Evolutionary conservation across 352 stramenopile genomes (phyloP), one percentile per base, ranked within the genome.

Genomic region (Peronosclerospora sorghi): DNA sequence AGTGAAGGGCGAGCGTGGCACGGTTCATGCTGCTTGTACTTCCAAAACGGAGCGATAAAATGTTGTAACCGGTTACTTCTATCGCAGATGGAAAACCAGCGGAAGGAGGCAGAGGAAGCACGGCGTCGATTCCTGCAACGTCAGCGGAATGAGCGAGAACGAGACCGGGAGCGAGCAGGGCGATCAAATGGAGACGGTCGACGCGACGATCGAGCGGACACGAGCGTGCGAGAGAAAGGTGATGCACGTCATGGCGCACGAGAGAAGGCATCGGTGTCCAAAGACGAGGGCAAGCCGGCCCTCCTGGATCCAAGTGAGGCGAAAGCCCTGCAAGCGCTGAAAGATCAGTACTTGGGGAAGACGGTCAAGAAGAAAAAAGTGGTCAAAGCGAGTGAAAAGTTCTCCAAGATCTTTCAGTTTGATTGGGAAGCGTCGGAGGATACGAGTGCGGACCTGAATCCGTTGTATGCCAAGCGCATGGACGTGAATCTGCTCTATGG

Each of bases 371-470:
- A 93, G 59, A 94, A 94, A 41, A 91, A 88, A 53, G 64, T 94
- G 15, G 70, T 92, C 12, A 96, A 96, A 48, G 82, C 90, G 10
- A 94, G 80, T 20, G 85, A 96, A 41, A 96, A 96, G 54, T 96
- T 95, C 43, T 71, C 77, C 26, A 89, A 94, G 52, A 92, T 94
- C 54, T 96, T 96, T 50, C 80, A 96, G 51, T 97, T 97, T 53
- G 83, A 97, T 54, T 97, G 90, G 90, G 83, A 97, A 24, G 71
- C 79, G 8, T 73, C 62, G 0, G 90, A 97, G 29, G 90, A 97
- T 56, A 97, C 90, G 24, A 94, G 75, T 19, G 41, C 61, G 8
- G 88, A 96, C 47, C 42, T 95, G 15, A 96, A 97, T 48, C 88
- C 88, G 14, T 53, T 97, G 48, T 97, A 97, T 50, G 68, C 66